Base-by-base conservation (phyloP, 441 rosid species). In the Populus hybrid region DNA sequence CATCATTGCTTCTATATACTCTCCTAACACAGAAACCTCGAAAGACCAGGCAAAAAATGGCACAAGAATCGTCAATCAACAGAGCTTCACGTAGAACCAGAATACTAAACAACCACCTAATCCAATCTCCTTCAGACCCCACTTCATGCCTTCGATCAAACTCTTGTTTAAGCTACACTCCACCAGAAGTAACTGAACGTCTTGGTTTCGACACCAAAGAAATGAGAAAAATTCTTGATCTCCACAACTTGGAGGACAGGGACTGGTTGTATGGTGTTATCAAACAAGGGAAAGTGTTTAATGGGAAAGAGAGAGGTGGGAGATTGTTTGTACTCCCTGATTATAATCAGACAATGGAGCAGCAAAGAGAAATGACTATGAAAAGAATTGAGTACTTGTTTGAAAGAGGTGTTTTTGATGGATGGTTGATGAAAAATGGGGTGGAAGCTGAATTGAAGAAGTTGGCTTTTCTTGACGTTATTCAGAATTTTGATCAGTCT, bases 331-430 rank as follows among this genome's bases (percentile, higher is more conserved):
- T 89, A 71, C 71, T 82, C 24, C 92, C 97, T 12, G 94, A 91
- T 75, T 91, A 83, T 70, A 93, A 90, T 83, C 97, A 91, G 88
- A 70, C 97, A 53, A 93, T 86, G 97, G 98, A 90, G 87, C 94
- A 90, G 76, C 98, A 93, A 80, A 81, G 98, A 11, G 95, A 93
- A 85, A 84, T 88, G 78, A 93, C 95, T 1, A 81, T 84, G 97
- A 87, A 70, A 75, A 83, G 98, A 78, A 84, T 93, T 77, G 76
- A 68, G 74, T 89, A 83, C 59, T 70, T 93, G 79, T 77, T 80
- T 6, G 95, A 90, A 57, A 81, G 75, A 65, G 94, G 94, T 3
- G 94, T 87, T 8, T 93, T 86, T 67, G 40, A 84, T 8, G 95
- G 97, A 0, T 93, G 94, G 94, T 81, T 93, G 79, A 93, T 92